Conservation (phyloP, 176 grass and related monocot species). For the Luzula sylvatica region DNA sequence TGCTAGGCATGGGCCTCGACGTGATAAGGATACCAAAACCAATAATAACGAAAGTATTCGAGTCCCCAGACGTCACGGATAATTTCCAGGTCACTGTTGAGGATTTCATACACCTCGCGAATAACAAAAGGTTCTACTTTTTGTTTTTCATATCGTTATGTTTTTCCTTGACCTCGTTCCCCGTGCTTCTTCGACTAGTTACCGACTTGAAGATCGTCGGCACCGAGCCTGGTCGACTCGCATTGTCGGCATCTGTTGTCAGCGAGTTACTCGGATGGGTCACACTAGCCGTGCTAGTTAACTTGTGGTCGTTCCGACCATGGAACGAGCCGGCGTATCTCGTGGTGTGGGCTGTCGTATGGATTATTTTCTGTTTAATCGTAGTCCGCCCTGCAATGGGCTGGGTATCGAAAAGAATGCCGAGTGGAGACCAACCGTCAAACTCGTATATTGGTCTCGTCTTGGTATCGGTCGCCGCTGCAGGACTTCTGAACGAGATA, state of each 20-base stretch:
- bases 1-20: not conserved
- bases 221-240: constrained; percentile 14
- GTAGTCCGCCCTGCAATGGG: constrained; percentile 3
- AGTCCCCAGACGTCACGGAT: not conserved
- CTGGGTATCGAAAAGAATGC: not conserved
- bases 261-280: constrained; percentile 22
- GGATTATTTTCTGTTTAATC: constrained; percentile 15
- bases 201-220: constrained; percentile 26
- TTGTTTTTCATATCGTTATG: constrained; percentile 17
- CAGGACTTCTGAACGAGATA: constrained; percentile 12
- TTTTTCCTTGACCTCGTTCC: constrained; percentile 26
- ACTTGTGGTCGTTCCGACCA: not conserved
- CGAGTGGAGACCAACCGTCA: constrained; percentile 1
- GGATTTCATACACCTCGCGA: not conserved
- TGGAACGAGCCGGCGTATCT: not conserved
- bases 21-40: not conserved
- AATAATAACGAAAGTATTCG: not conserved
- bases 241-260: constrained; percentile 12
- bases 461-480: constrained; percentile 9
- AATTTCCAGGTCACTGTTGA: no score
- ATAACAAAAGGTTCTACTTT: not conserved
- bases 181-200: constrained; percentile 18
- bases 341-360: constrained; percentile 2
- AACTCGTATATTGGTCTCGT: constrained; percentile 8
- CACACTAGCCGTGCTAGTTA: constrained; percentile 7